Base-by-base conservation (phyloP, 2,329 filamentous ascomycete genomes). In the Alternaria tenuissima region DNA sequence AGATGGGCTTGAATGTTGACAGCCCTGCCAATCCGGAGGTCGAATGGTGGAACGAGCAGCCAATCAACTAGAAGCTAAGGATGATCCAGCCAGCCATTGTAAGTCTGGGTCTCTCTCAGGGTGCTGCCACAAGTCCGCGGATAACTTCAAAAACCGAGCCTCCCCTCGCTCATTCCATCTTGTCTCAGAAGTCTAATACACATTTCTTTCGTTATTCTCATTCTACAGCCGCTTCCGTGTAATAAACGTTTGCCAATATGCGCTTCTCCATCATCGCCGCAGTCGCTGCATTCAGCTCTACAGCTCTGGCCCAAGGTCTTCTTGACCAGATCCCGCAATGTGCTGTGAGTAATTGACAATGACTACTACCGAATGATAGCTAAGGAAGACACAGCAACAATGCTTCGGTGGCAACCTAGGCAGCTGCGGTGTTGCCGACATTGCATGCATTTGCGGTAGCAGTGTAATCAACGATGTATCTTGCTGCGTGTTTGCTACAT, bases 361-460 rank as follows among this genome's bases (percentile, higher is more conserved):
- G 34, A 42, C 22, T 48, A 34, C 28, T 14, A 7, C 26, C 12
- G 44, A 34, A 48, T 32, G 28, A 34, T 22, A 34, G 44, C 44
- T 48, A 48, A 48, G 0, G 28, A 48, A 16, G 12, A 22, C 18
- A 3, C 16, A 76, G 73, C 67, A 70, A 71, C 59, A 59, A 34
- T 83, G 81, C 66, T 76, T 81, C 28, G 72, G 73, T 39, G 70
- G 61, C 66, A 70, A 69, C 48, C 73, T 79, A 20, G 79, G 79
- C 41, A 76, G 69, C 55, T 83, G 81, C 67, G 68, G 66, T 41
- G 58, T 68, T 6, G 60, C 81, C 55, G 78, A 82, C 48, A 73
- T 82, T 57, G 72, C 71, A 41, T 83, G 81, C 68, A 82, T 83
- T 61, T 83, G 81, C 71, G 67, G 65, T 22, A 81, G 79, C 70